These are phyloP conservation scores for Amylocarpus encephaloides DNA, from an alignment of 2,329 filamentous ascomycete species.

Conservation along the genomic window DNA sequence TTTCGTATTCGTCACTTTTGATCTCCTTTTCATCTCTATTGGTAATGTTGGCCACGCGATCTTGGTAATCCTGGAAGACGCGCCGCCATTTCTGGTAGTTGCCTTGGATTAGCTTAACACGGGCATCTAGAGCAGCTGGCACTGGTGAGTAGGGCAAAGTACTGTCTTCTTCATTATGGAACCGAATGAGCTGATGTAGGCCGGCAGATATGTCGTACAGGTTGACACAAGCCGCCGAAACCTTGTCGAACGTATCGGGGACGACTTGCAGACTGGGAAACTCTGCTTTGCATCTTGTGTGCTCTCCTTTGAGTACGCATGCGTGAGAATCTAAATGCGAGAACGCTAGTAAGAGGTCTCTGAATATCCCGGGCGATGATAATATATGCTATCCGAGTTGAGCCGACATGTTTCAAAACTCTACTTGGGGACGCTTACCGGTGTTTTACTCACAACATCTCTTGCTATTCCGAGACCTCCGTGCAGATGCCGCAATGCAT, in stretches of 20 bases:
- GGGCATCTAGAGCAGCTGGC: not conserved
- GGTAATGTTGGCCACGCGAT: not conserved
- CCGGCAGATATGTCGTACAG: not conserved
- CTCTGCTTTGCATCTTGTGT: not conserved
- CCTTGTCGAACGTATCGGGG: not conserved
- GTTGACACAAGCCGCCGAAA: not conserved
- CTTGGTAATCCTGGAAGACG: not conserved
- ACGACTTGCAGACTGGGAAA: not conserved
- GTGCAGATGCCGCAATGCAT: not conserved
- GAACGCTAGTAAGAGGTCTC: not conserved
- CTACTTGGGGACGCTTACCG: not conserved
- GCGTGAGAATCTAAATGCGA: slow-evolving; percentile 1
- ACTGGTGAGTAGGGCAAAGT: not conserved
- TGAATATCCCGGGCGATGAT: not conserved
- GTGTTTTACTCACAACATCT: not conserved
- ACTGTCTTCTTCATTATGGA: not conserved
- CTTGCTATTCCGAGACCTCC: not conserved
- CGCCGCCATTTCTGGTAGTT: not conserved
- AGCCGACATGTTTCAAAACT: not conserved
- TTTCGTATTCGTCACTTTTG: not conserved
- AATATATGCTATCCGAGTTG: not conserved
- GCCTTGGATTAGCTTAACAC: not conserved
- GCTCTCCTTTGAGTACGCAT: not conserved
- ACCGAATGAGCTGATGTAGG: not conserved
- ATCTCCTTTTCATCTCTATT: not conserved